Base-by-base conservation (phyloP, 208 protist species). In the Endotrypanum monterogeii region DNA sequence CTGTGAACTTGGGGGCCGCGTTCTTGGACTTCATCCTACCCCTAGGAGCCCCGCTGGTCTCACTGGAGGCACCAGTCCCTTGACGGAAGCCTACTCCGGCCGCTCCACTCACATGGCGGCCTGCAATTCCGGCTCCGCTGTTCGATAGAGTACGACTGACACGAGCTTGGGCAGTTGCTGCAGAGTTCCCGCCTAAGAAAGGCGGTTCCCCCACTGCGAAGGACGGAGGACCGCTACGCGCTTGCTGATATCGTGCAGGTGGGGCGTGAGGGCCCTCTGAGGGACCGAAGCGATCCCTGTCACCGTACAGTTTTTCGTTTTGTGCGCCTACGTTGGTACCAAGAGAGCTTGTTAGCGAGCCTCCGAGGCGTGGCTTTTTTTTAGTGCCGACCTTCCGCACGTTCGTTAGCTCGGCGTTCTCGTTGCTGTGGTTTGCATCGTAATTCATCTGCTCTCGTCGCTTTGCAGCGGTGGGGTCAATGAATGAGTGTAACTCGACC, bases 261-360 rank as follows among this genome's bases (percentile, higher is more conserved):
- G 55, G 41, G 44, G 57, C 32, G n/a, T 55, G 58, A 35, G 83
- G 87, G 1, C 87, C 86, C 9, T 83, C 74, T 0, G 81, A 28
- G 0, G 91, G 91, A 0, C 91, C 91, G 82, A 96, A 96, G 73
- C 91, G 89, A 74, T 96, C 91, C 61, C 72, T 82, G 78, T 96
- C 91, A 14, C 91, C 91, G 79, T 96, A 96, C 1, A 92, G 76
- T 23, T 74, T 66, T 58, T 90, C 48, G 61, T 96, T 80, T 48
- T 74, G 69, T 60, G 65, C 70, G 39, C 76, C 92, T 16, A 84
- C 41, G 28, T 72, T 66, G 37, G 68, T 67, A 3, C 70, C 54
- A 20, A 46, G 28, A 37, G 51, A n/a, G 54, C 16, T 32, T 56
- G 6, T 44, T 52, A 50, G n/a, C 57, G 57, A 39, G 62, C 39